Conservation (phyloP, 2,329 filamentous ascomycete genomes). For the Lachnellula arida region DNA sequence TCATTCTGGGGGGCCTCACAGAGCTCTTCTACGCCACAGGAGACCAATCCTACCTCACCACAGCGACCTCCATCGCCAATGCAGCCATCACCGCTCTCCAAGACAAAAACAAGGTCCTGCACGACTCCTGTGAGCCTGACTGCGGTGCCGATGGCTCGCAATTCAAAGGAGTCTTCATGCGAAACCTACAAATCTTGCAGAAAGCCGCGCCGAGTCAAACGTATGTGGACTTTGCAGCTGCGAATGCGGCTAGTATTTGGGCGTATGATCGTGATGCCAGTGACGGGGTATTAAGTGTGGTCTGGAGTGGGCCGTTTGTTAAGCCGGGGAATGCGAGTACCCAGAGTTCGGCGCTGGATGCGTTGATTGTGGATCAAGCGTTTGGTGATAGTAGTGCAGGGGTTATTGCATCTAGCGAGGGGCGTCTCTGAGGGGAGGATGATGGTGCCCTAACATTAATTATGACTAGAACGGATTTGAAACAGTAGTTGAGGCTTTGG, state of each 20-base stretch:
- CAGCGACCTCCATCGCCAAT: conserved; percentile 47
- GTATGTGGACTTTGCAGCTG: conserved; percentile 51
- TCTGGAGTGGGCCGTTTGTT: conserved; percentile 59
- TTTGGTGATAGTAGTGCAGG: conserved; percentile 3
- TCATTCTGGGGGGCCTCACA: conserved; percentile 53
- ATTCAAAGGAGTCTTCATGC: conserved; percentile 70
- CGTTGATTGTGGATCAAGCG: conserved; percentile 53
- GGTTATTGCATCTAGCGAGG: too few relatives aligned
- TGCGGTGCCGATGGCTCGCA: conserved; percentile 49
- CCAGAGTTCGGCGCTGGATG: conserved; percentile 64
- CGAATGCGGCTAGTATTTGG: conserved; percentile 67
- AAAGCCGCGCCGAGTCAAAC: conserved; percentile 42
- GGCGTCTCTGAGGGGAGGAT: too few relatives aligned
- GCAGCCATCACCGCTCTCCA: conserved; percentile 46
- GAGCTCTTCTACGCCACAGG: conserved; percentile 52
- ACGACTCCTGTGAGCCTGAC: conserved; percentile 49
- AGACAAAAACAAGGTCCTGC: conserved; percentile 45
- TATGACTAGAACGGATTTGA: too few relatives aligned
- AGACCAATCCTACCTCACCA: conserved; percentile 34
- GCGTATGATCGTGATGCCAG: conserved; percentile 45
- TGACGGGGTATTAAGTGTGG: conserved; percentile 48
- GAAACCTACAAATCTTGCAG: conserved; percentile 55
- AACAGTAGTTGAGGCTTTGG: too few relatives aligned
- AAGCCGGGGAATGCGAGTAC: conserved; percentile 49
- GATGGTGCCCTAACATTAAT: too few relatives aligned